Evolutionary conservation across 352 stramenopile genomes (phyloP), one percentile per base, ranked within the genome.

Genomic region (Pythium pectinolyticum): DNA sequence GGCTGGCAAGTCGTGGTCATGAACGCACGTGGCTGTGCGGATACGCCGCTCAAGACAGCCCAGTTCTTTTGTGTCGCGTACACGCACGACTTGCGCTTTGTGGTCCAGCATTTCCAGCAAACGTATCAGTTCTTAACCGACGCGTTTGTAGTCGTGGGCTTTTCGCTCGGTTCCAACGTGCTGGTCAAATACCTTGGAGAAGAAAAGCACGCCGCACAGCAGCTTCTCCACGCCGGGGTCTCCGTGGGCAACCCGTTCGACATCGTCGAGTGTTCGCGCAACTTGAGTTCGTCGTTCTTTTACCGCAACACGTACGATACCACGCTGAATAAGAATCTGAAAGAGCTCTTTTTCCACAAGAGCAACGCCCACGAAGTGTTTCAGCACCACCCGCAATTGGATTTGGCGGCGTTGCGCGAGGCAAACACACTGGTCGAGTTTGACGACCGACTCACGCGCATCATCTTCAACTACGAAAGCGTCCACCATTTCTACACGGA

Each of bases 171-270:
- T 12, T 82, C 78, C 11, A 90, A 92, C 39, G 77, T 92, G 15
- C 63, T 94, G 30, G 78, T 88, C 34, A 94, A 94, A 67, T 92
- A 85, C 58, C 59, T 92, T 3, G 82, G 77, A 1, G 82, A 92
- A 66, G 78, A 89, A 32, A 58, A 56, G 28, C 58, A 80, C 0
- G 50, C 75, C 7, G 52, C 69, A 4, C 55, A 61, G 39, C 37
- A 43, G 62, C 56, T 92, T 10, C 57, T 71, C 32, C 83, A 79
- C 11, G 80, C 75, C 3, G 79, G 68, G 20, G 77, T 92, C 40
- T 88, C 82, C 3, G 76, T 92, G 22, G 80, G 80, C 22, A 92
- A 92, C 54, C 82, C 82, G 20, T 92, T 86, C 57, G 73, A 89
- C 59, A 65, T 92, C 49, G 57, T 69, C 35, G 77, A 71, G 19